Evolutionary conservation across 2,329 filamentous ascomycete species (phyloP).

Genomic region (Paraconiothyrium brasiliense): DNA sequence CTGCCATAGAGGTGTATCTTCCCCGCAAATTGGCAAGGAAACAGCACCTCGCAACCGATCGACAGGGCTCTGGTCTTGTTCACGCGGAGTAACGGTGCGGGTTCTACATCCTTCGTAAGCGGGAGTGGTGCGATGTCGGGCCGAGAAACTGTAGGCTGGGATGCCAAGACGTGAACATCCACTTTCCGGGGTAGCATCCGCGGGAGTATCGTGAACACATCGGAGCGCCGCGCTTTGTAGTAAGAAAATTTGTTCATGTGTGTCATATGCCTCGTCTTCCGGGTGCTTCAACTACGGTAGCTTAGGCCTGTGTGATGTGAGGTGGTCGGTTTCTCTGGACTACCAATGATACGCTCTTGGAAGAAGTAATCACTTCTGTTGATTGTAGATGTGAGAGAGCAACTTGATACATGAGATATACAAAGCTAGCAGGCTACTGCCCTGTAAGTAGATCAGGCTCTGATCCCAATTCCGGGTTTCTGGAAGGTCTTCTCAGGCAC

Average conservation of each 20-base stretch:
- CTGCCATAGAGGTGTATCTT: neutral
- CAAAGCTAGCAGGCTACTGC: neutral
- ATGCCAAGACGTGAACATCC: constrained; percentile 1
- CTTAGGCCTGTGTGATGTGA: neutral
- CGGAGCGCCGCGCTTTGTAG: neutral
- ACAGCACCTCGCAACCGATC: neutral
- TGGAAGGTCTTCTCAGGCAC: neutral
- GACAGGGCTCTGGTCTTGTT: neutral
- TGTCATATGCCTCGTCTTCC: neutral
- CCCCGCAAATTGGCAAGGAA: constrained; percentile 3
- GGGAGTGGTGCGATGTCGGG: constrained; percentile 11
- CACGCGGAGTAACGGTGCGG: neutral
- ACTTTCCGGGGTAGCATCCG: neutral
- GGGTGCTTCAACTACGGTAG: neutral
- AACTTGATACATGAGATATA: neutral
- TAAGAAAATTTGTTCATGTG: neutral
- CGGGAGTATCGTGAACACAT: neutral
- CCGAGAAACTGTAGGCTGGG: constrained; percentile 3
- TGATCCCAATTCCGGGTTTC: neutral
- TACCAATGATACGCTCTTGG: too few relatives aligned
- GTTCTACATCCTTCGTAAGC: neutral
- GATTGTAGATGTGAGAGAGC: neutral
- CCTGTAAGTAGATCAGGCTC: neutral
- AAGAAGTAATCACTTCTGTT: neutral
- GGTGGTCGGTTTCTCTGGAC: too few relatives aligned